These are phyloP conservation scores for Luvunga scandens DNA, from an alignment of 345 rosid species.

Conservation along the genomic window DNA sequence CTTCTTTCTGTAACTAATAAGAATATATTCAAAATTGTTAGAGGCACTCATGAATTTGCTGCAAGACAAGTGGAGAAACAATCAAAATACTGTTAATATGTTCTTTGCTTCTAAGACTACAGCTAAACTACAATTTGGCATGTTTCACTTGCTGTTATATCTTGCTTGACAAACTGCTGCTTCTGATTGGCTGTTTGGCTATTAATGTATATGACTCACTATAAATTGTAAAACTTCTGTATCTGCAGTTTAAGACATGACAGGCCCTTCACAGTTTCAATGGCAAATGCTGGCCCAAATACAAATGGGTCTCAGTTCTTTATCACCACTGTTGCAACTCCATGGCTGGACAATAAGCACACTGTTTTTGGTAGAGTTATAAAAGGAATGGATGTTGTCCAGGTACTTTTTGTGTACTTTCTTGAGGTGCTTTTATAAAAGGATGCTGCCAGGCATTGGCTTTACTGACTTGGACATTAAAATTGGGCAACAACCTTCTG, in stretches of 20 bases:
- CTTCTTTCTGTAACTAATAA: background rate
- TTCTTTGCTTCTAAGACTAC: background rate
- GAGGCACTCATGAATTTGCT: background rate
- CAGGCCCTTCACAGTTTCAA: slow-evolving; percentile 89
- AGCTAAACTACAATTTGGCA: background rate
- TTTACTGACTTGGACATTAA: background rate
- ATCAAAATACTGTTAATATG: background rate
- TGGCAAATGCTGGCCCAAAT: slow-evolving; percentile 95
- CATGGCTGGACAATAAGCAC: slow-evolving; percentile 97
- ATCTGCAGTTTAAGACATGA: slow-evolving; percentile 82
- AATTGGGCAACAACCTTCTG: background rate
- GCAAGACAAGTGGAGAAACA: background rate
- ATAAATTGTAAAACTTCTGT: slow-evolving; percentile 9
- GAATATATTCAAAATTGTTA: slow-evolving; percentile 2
- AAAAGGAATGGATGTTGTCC: slow-evolving; percentile 98
- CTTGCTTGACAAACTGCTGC: background rate
- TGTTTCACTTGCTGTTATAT: background rate
- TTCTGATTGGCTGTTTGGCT: background rate
- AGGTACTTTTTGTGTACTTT: slow-evolving; percentile 46
- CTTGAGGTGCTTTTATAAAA: background rate
- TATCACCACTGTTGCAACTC: slow-evolving; percentile 94
- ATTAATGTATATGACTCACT: slow-evolving; percentile 1
- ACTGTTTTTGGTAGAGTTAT: slow-evolving; percentile 91
- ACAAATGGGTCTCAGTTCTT: slow-evolving; percentile 95
- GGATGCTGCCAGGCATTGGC: background rate